Base-by-base conservation (phyloP, 495 filamentous ascomycete species). In the Xylaria cubensis region DNA sequence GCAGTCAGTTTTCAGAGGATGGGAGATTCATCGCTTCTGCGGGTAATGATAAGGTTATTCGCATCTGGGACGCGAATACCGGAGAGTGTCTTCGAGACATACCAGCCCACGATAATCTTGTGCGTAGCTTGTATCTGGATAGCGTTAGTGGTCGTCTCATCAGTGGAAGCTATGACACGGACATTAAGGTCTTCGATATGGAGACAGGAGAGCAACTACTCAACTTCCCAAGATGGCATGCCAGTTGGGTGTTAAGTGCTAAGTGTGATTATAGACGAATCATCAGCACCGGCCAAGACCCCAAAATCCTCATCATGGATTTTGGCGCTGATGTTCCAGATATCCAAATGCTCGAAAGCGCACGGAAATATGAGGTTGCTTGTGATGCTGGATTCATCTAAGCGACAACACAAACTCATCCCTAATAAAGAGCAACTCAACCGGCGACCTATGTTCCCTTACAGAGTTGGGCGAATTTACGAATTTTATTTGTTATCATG, bases 221-320 rank as follows among this genome's bases (percentile, higher is more conserved):
- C 63, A 88, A 92, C 71, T 92, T 97, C 72, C 92, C 92, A 21
- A 90, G 92, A 67, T 98, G 94, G 93, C 96, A 97, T 50, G 91
- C 91, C 19, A 97, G 94, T 76, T 98, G 97, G 97, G 97, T 98
- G 75, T 82, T 99, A 53, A 93, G 92, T 72, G 96, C 97, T 34
- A 97, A 98, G 83, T 92, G 92, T 42, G 96, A 99, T 80, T 98
- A 98, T 79, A 86, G 95, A 61, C 88, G 96, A 46, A 94, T 99
- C 69, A 91, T 99, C 56, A 93, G 92, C 68, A 97, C 97, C 0
- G 95, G 93, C 53, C 96, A 99, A 81, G 95, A 98, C 76, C 91
- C 94, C 12, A 90, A 95, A 74, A 92, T 93, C 41, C 84, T 98
- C 29, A 90, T 99, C n/a, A 88, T 99, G 85, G 96, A 99, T 83